Percentiles rank a stretch among this genome's conserved stretches.
These are phyloP conservation scores for Moniliophthora roreri DNA, from an alignment of 1,284 basidiomycete species.

Conservation along the genomic window DNA sequence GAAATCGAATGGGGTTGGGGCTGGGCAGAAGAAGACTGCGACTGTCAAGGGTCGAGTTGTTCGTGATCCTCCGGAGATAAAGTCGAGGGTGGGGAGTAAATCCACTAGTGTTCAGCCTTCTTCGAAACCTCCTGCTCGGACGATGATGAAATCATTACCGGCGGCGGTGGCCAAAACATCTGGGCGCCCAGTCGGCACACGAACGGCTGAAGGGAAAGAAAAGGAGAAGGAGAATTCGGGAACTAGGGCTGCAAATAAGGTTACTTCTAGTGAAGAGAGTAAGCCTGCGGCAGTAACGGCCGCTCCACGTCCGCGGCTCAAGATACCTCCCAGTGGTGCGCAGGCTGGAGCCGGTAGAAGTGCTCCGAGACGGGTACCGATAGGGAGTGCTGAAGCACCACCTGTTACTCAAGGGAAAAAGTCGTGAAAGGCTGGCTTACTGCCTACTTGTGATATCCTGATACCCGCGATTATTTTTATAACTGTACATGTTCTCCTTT, in stretches of 20 bases:
- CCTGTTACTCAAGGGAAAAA: constrained; percentile 36
- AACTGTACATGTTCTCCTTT: no score
- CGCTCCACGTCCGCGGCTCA: not conserved
- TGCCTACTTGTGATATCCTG: no score
- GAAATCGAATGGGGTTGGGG: constrained; percentile 23
- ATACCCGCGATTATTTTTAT: no score
- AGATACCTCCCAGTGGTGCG: not conserved
- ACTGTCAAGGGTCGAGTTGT: constrained; percentile 21
- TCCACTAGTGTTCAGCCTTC: constrained; percentile 6
- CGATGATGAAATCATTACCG: constrained; percentile 23
- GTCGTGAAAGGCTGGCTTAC: not conserved
- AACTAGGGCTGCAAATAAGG: constrained; percentile 17
- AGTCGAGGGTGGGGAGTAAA: constrained; percentile 11
- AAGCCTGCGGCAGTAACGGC: constrained; percentile 18
- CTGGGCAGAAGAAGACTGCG: constrained; percentile 8
- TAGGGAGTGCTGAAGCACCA: constrained; percentile 59
- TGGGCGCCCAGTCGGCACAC: constrained; percentile 6
- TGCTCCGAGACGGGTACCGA: constrained; percentile 55
- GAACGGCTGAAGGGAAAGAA: constrained; percentile 25
- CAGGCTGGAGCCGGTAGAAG: constrained; percentile 29
- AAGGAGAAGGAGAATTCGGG: constrained; percentile 43
- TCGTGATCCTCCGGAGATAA: constrained; percentile 6
- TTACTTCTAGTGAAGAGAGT: constrained; percentile 3
- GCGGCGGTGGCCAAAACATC: not conserved
- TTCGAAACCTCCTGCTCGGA: constrained; percentile 24